Evolutionary conservation across 2,329 filamentous ascomycete species (phyloP), one percentile per base, ranked within the genome.

Genomic region (Epichloe coenophiala): DNA sequence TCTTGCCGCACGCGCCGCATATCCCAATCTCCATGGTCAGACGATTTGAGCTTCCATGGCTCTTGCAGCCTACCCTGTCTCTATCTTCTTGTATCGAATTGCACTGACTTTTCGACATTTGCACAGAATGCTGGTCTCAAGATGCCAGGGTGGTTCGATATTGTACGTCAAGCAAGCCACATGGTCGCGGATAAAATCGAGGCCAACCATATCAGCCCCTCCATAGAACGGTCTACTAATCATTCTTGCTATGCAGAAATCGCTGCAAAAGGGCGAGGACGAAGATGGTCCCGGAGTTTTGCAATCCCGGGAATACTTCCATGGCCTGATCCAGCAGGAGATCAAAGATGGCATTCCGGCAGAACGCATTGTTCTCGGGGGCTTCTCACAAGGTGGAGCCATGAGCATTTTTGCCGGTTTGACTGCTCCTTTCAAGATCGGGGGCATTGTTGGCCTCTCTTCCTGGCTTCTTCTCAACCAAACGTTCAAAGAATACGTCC

Each of bases 131-230:
- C 75, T 54, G 86, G 87, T 49, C 83, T 85, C 76, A 64, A 67
- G 27, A 94, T 95, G 88, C 87, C 89, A 2, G 89, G 84, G 23
- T 93, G 87, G 87, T 93, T 88, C 65, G 86, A 93, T 60, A 83
- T 93, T 64, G 80, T 85, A 70, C 55, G 67, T 60, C 8, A 17
- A 11, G 19, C 23, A 35, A 37, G n/a, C 35, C 4, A 8, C 11
- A 11, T 35, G 4, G 17, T 47, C 35, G n/a, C 27, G 27, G 46
- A 21, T 8, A n/a, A 11, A n/a, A 23, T 19, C 13, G 39, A 15
- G 12, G 6, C 2, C 33, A 31, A n/a, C 2, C 2, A n/a, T 31
- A 2, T 41, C 38, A 8, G 12, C 36, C n/a, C 11, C 17, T 43
- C n/a, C 5, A 37, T 27, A 5, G 12, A 2, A 19, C 7, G 8